Evolutionary conservation across 2,329 filamentous ascomycete genomes (phyloP).

Genomic region (Clonostachys sp.): DNA sequence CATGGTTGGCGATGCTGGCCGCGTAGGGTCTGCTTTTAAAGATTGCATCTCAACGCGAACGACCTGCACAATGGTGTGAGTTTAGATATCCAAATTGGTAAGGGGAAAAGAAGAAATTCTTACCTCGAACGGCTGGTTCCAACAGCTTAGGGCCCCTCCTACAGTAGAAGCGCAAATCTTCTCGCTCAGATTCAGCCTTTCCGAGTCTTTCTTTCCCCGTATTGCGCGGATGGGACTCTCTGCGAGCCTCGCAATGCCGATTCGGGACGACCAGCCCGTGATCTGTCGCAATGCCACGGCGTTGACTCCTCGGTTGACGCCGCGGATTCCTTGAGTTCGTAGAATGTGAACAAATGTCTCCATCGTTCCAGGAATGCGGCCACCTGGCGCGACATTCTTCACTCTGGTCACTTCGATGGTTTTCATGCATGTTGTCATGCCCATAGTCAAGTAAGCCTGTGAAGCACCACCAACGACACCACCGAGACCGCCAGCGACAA

Average conservation of each 20-base stretch:
- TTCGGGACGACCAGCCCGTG: constrained; percentile 8
- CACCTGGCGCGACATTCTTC: not conserved
- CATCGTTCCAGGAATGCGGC: constrained; percentile 3
- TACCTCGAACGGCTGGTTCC: constrained; percentile 9
- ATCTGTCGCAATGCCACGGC: constrained; percentile 7
- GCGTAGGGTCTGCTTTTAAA: not conserved
- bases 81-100: not conserved
- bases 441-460: constrained; percentile 8
- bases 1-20: constrained; percentile 1
- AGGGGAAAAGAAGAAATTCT: not conserved
- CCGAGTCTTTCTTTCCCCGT: not conserved
- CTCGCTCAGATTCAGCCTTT: constrained; percentile 2
- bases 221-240: constrained; percentile 4
- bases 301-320: constrained; percentile 7
- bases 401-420: constrained; percentile 6
- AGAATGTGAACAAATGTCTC: constrained; percentile 6
- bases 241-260: constrained; percentile 7
- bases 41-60: not conserved
- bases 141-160: constrained; percentile 6
- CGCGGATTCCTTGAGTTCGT: constrained; percentile 5
- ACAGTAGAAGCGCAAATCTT: constrained; percentile 5
- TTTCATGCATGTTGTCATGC: constrained; percentile 9
- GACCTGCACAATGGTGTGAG: not conserved
- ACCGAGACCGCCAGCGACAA: constrained; percentile 3
- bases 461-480: constrained; percentile 7